phyloP scores from a whole-genome alignment of 2,329 filamentous ascomycete species.

The Claviceps sp. region DNA sequence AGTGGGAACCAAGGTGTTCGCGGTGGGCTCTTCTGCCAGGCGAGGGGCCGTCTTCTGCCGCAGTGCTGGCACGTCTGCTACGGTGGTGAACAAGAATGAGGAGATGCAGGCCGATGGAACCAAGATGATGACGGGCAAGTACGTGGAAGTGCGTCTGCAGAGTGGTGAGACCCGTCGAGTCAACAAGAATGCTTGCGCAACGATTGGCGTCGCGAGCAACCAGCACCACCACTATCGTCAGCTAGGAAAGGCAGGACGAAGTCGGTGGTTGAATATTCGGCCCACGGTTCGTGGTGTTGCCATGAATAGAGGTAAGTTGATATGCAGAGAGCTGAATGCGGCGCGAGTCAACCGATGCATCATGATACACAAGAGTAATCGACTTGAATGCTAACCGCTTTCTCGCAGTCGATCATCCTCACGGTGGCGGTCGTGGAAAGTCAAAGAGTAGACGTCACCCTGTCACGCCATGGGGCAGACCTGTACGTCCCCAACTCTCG shows the following conservation, averaged over 20 bases:
- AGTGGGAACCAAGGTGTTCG: slow-evolving; percentile 83
- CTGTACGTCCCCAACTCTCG: slow-evolving; percentile 45
- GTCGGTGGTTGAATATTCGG: slow-evolving; percentile 84
- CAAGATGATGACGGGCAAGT: slow-evolving; percentile 54
- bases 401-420: slow-evolving; percentile 71
- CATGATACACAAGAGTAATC: no score
- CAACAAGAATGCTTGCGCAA: slow-evolving; percentile 84
- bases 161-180: slow-evolving; percentile 87
- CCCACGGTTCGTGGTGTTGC: slow-evolving; percentile 94
- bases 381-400: neutral
- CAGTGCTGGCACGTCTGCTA: slow-evolving; percentile 84
- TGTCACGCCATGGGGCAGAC: slow-evolving; percentile 90
- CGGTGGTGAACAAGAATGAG: slow-evolving; percentile 80
- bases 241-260: slow-evolving; percentile 88
- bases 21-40: slow-evolving; percentile 64
- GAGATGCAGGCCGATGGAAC: slow-evolving; percentile 47
- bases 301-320: slow-evolving; percentile 76
- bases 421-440: slow-evolving; percentile 97
- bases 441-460: slow-evolving; percentile 96
- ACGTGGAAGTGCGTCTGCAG: slow-evolving; percentile 74
- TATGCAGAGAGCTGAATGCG: neutral
- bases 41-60: slow-evolving; percentile 81
- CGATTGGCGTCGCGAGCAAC: slow-evolving; percentile 90
- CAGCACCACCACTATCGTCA: slow-evolving; percentile 79
- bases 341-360: neutral